Base-by-base conservation (phyloP, 202 grass and related monocot species). In the Schoenoplectus triqueter region DNA sequence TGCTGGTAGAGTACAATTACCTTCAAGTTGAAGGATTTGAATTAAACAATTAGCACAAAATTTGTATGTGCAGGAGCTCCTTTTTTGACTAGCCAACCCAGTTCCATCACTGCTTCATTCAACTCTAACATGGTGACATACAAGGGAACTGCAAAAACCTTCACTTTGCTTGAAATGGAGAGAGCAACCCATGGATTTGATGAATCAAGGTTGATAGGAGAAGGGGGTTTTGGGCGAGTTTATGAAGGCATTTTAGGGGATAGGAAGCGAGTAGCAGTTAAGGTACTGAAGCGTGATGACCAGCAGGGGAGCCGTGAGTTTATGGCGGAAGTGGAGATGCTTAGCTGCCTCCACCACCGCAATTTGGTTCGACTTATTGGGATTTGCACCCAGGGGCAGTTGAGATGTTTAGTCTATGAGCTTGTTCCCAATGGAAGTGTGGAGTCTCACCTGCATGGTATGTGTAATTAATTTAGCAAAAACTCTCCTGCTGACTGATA, bases 251-350 rank as follows among this genome's bases (percentile, higher is more conserved):
- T 90, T 85, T 82, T 99, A 83, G 91, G 87, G 66, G 84, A 99
- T 62, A 89, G 87, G 60, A 82, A 82, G 60, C 60, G 3, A 1
- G 87, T 92, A 83, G 97, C 97, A 64, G 73, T 99, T 71, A 99
- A 99, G 86, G 87, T 99, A 85, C 88, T 97, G 69, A 99, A 99
- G 87, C 84, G 97, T 77, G 90, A 94, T 59, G 97, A 97, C 13
- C 97, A 89, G 67, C 93, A 99, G 85, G 96, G 91, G 84, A 90
- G 89, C 62, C 87, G 93, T 15, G 97, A 97, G 84, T 97, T 99
- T 77, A 92, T 99, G 79, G 93, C 97, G 21, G 97, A 99, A 92
- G 93, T 97, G 80, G 97, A 99, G 90, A 99, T 99, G 97, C 90
- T 99, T 86, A 97, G 97, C 80, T 88, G 97, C 64, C 91, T 99